A percentile compares a stretch with the other conserved stretches of the same genome.
These are phyloP conservation scores for Baeospora myosura DNA, from an alignment of 1,284 basidiomycete species.

Conservation along the genomic window DNA sequence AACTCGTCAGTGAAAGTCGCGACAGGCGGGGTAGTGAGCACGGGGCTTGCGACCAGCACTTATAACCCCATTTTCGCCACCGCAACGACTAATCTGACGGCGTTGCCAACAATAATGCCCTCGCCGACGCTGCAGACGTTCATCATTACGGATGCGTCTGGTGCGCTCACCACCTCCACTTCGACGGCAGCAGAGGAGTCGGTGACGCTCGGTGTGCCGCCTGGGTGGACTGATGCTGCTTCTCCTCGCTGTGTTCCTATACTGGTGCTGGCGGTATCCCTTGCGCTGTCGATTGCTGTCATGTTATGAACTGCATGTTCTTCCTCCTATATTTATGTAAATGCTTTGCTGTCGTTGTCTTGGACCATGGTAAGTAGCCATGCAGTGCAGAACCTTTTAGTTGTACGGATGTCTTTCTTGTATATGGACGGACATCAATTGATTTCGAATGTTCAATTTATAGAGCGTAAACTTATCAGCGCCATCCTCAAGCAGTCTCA, in stretches of 20 bases:
- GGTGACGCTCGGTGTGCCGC: slow-evolving; percentile 44
- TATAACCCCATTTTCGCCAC: slow-evolving; percentile 49
- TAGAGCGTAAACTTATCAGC: no score
- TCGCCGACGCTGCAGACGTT: slow-evolving; percentile 36
- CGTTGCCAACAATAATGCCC: slow-evolving; percentile 39
- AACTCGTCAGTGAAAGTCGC: slow-evolving; percentile 56
- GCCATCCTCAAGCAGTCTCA: no score
- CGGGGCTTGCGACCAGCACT: slow-evolving; percentile 62
- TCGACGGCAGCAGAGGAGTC: slow-evolving; percentile 32
- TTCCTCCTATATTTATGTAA: neutral
- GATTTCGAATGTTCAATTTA: no score
- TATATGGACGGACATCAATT: no score
- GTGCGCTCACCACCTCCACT: slow-evolving; percentile 35
- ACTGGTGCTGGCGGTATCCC: slow-evolving; percentile 1
- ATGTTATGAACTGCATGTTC: neutral
- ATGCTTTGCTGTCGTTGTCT: neutral
- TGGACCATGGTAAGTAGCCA: neutral
- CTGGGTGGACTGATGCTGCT: slow-evolving; percentile 28
- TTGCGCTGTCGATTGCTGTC: slow-evolving; percentile 5
- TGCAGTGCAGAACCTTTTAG: neutral
- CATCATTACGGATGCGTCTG: slow-evolving; percentile 37
- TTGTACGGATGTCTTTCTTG: neutral
- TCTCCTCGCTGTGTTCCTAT: slow-evolving; percentile 1
- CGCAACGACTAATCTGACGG: slow-evolving; percentile 30
- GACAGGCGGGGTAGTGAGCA: slow-evolving; percentile 44